Conservation (phyloP, 345 rosid genomes). For the Ceriops tagal region DNA sequence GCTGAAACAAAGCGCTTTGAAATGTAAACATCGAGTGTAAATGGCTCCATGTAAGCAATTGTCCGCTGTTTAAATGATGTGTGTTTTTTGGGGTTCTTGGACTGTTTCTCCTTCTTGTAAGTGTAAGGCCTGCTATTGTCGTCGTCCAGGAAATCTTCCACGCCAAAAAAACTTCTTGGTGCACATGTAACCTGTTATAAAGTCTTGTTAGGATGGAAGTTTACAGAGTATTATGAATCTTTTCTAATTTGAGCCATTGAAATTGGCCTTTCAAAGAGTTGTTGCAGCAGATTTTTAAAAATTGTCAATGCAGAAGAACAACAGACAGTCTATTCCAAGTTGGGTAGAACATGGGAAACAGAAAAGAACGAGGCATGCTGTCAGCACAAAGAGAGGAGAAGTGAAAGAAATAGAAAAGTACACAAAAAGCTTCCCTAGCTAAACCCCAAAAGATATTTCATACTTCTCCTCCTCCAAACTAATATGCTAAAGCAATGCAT, state of each 20-base stretch:
- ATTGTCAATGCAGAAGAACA: background rate
- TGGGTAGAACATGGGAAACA: too few species aligned
- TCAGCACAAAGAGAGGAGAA: too few species aligned
- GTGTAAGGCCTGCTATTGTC: conserved; percentile 86
- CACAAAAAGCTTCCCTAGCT: too few species aligned
- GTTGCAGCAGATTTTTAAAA: background rate
- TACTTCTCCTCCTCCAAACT: too few species aligned
- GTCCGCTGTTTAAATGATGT: conserved; percentile 83
- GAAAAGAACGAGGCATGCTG: too few species aligned
- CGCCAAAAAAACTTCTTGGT: conserved; percentile 94
- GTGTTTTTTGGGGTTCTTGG: conserved; percentile 76
- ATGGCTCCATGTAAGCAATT: conserved; percentile 80
- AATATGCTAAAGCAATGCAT: too few species aligned
- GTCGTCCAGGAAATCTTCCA: conserved; percentile 91
- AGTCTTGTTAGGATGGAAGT: background rate
- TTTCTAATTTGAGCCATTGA: background rate
- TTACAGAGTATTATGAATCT: background rate
- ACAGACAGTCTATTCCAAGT: too few species aligned
- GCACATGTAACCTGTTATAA: conserved; percentile 42
- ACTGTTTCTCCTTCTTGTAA: conserved; percentile 73
- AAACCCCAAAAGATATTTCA: too few species aligned
- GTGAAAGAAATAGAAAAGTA: too few species aligned
- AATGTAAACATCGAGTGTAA: conserved; percentile 81
- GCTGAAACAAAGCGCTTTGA: conserved; percentile 92
- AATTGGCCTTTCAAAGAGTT: background rate